Evolutionary conservation across 257 asterid species (phyloP).

Genomic region (Pogostemon cablin): DNA sequence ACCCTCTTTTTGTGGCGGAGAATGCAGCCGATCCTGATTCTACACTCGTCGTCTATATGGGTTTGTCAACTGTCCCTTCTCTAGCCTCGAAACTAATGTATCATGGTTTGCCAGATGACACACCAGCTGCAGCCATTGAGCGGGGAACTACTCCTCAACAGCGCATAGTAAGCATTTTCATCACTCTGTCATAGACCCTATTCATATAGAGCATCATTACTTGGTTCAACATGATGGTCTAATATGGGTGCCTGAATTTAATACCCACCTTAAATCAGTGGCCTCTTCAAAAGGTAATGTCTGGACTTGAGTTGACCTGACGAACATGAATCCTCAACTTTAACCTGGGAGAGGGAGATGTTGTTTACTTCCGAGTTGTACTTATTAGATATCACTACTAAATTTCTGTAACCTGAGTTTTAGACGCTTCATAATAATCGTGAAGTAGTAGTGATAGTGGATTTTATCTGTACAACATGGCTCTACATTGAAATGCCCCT

Average conservation of each 20-base stretch:
- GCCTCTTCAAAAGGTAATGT: too few species aligned
- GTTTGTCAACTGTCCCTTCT: conserved; percentile 89
- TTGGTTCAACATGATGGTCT: too few species aligned
- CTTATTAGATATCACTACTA: too few species aligned
- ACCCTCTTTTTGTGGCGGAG: conserved; percentile 87
- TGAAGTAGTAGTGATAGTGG: background rate
- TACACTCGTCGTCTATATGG: conserved; percentile 90
- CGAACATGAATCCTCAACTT: too few species aligned
- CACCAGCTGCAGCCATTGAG: conserved; percentile 93
- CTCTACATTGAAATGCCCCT: background rate
- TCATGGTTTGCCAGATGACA: conserved; percentile 80
- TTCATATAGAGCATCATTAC: too few species aligned
- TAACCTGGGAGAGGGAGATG: too few species aligned
- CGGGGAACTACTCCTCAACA: conserved; percentile 98
- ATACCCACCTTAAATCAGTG: too few species aligned
- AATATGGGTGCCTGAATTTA: too few species aligned
- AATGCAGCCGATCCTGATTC: conserved; percentile 93
- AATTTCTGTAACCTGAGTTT: background rate
- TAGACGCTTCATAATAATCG: background rate
- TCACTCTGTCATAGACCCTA: too few species aligned
- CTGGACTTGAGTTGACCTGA: too few species aligned
- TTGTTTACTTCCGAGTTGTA: too few species aligned
- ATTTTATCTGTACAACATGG: background rate
- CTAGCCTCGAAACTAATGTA: conserved; percentile 72
- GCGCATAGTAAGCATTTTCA: conserved; percentile 47